Evolutionary conservation across 257 asterid species (phyloP).

Genomic region (Solanum chiquidenum): DNA sequence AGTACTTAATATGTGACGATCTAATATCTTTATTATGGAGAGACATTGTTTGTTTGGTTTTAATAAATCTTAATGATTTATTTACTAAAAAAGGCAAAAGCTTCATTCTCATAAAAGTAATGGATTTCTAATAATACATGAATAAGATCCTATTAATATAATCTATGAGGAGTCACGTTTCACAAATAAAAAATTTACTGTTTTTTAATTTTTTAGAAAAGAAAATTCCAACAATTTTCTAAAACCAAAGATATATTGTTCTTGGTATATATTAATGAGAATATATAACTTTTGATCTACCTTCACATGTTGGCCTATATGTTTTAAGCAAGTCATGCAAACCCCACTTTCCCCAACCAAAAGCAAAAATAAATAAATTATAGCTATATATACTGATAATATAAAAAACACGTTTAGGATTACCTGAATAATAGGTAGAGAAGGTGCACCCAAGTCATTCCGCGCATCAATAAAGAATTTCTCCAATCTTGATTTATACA

Average conservation of each 20-base stretch:
- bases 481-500: background rate
- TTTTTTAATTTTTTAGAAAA: background rate
- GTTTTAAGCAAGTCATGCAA: background rate
- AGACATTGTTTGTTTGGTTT: background rate
- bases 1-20: background rate
- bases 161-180: background rate
- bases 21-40: background rate
- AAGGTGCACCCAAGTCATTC: background rate
- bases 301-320: background rate
- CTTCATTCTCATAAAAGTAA: background rate
- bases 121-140: background rate
- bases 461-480: background rate
- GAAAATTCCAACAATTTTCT: background rate
- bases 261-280: background rate
- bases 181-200: background rate
- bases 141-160: background rate
- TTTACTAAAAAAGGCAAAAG: background rate
- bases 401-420: background rate
- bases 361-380: background rate
- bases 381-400: background rate
- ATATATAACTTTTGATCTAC: background rate
- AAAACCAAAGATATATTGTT: background rate
- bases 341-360: background rate
- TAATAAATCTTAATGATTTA: background rate
- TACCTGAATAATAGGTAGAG: conserved; percentile 4